Conservation (phyloP, 768 basidiomycete species). For the Piloderma croceum region DNA sequence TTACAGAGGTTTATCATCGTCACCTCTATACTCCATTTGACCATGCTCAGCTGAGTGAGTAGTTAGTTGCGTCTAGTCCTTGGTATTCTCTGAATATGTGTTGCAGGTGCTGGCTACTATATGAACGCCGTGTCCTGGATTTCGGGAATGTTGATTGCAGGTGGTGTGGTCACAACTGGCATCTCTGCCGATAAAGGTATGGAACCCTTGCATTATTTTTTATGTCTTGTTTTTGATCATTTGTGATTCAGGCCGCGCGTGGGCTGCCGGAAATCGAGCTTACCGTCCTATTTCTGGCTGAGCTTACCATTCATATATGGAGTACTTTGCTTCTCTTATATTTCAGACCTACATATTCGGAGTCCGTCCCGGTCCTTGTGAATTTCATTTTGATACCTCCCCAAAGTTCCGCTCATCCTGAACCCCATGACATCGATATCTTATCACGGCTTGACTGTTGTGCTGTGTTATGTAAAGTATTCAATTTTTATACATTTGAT, state of each 20-base stretch:
- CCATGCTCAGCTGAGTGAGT: constrained; percentile 54
- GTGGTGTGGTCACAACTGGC: constrained; percentile 58
- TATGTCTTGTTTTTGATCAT: too few relatives aligned
- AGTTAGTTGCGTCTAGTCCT: not conserved
- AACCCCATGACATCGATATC: too few relatives aligned
- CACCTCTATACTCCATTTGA: constrained; percentile 46
- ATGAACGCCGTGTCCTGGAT: constrained; percentile 61
- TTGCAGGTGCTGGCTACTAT: constrained; percentile 55
- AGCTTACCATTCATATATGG: too few relatives aligned
- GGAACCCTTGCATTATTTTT: too few relatives aligned
- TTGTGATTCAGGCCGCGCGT: constrained; percentile 57
- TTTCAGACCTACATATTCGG: too few relatives aligned
- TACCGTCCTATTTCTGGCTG: constrained; percentile 38
- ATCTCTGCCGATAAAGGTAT: constrained; percentile 41
- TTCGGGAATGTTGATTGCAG: constrained; percentile 43
- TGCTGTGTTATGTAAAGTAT: too few relatives aligned
- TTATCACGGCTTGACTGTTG: too few relatives aligned
- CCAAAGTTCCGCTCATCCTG: too few relatives aligned
- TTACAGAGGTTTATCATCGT: constrained; percentile 54
- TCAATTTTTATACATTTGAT: too few relatives aligned
- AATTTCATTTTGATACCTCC: too few relatives aligned
- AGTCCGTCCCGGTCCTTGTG: too few relatives aligned
- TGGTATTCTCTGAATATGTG: constrained; percentile 2
- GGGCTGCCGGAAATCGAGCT: constrained; percentile 74
- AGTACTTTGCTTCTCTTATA: too few relatives aligned